These are phyloP conservation scores for Simplicillium sp. DNA, from an alignment of 2,329 filamentous ascomycete species.

Conservation along the genomic window DNA sequence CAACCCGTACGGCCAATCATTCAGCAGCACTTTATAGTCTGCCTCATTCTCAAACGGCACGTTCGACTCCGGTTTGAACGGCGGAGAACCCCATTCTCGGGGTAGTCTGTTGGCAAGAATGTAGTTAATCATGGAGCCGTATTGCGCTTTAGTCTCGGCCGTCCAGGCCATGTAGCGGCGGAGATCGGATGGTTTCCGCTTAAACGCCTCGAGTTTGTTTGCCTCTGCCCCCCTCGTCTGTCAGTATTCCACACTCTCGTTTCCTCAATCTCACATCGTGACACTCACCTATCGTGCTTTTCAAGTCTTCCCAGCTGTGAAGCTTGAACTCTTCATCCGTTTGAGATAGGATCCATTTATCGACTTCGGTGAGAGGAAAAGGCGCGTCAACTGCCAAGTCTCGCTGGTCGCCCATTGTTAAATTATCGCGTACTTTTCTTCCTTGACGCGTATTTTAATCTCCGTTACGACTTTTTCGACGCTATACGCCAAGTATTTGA, in stretches of 20 bases:
- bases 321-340: conserved; percentile 62
- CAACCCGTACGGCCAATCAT: conserved; percentile 92
- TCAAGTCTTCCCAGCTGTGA: conserved; percentile 67
- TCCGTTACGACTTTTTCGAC: too few species aligned
- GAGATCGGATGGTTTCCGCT: conserved; percentile 72
- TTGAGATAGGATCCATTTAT: conserved; percentile 48
- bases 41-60: conserved; percentile 42
- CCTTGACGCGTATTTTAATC: too few species aligned
- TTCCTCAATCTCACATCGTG: too few species aligned
- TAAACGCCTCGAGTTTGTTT: conserved; percentile 63
- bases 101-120: conserved; percentile 64
- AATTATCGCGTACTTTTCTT: too few species aligned
- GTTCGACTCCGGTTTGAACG: conserved; percentile 41
- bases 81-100: conserved; percentile 52
- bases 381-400: conserved; percentile 29
- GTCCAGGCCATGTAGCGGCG: conserved; percentile 73
- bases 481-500: too few species aligned
- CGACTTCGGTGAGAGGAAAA: conserved; percentile 50
- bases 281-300: conserved; percentile 54
- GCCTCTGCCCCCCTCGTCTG: too few species aligned
- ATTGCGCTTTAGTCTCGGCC: conserved; percentile 55
- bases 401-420: conserved; percentile 31
- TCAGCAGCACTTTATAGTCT: conserved; percentile 64
- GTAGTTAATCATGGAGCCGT: conserved; percentile 74
- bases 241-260: too few species aligned